Percentiles rank a stretch among this genome's conserved stretches.
Conservation (phyloP, 805 yeast genomes). For the Candida silvicultrix region DNA sequence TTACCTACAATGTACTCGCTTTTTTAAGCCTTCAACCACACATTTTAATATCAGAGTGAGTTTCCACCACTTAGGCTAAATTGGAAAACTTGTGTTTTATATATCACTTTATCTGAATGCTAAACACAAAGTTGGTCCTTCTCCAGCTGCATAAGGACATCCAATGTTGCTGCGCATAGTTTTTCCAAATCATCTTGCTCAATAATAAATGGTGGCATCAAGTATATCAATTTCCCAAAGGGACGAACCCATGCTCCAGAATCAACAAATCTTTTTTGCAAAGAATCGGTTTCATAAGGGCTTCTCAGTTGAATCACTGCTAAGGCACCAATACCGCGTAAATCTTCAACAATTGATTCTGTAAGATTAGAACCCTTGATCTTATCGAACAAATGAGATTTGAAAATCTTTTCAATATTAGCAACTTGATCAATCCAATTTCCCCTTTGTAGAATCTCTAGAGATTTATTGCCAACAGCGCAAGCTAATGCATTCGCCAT, state of each 20-base stretch:
- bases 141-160: neutral
- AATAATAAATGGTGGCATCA: slow-evolving; percentile 1
- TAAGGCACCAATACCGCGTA: neutral
- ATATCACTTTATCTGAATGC: no score
- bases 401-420: neutral
- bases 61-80: no score
- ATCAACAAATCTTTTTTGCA: neutral
- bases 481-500: slow-evolving; percentile 1
- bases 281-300: neutral
- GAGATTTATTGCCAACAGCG: neutral
- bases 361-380: neutral
- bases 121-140: neutral
- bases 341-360: neutral
- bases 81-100: no score
- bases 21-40: no score
- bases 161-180: neutral
- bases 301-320: neutral
- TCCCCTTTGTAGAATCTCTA: neutral
- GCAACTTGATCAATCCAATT: neutral
- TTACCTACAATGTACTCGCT: no score
- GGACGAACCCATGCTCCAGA: slow-evolving; percentile 1
- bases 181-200: neutral
- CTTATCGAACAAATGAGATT: neutral
- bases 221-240: neutral
- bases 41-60: no score